These are phyloP conservation scores for Penicillium silybi DNA, from an alignment of 495 filamentous ascomycete species.

Conservation along the genomic window DNA sequence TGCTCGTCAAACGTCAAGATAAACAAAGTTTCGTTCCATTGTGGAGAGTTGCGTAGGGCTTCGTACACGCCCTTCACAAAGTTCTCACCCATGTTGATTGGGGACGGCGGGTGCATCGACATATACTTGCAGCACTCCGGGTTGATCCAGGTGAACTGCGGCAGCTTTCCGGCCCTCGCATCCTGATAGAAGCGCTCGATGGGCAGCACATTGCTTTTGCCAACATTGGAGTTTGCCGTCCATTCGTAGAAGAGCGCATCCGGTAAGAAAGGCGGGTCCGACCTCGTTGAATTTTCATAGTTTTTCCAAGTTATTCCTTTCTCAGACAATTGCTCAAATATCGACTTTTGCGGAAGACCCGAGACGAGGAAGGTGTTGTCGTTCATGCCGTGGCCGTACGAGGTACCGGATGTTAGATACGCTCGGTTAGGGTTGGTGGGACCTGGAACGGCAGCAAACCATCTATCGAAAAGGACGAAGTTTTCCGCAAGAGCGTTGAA, in stretches of 20 bases:
- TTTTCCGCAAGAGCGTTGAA: slow-evolving; percentile 43
- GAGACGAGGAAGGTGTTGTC: slow-evolving; percentile 37
- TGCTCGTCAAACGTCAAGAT: slow-evolving; percentile 50
- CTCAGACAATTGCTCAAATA: slow-evolving; percentile 47
- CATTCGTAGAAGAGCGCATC: slow-evolving; percentile 39
- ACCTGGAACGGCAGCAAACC: slow-evolving; percentile 44
- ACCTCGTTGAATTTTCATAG: slow-evolving; percentile 43
- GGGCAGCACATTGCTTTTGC: slow-evolving; percentile 28
- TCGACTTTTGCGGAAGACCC: slow-evolving; percentile 39
- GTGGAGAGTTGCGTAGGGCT: slow-evolving; percentile 41
- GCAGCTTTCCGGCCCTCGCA: slow-evolving; percentile 37
- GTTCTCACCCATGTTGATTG: slow-evolving; percentile 44
- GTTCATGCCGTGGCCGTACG: slow-evolving; percentile 42
- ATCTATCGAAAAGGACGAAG: slow-evolving; percentile 45
- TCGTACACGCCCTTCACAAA: slow-evolving; percentile 52
- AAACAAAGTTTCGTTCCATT: slow-evolving; percentile 50
- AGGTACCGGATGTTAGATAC: slow-evolving; percentile 46
- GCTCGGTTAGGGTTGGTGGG: slow-evolving; percentile 47
- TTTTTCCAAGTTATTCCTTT: slow-evolving; percentile 46
- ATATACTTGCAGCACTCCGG: slow-evolving; percentile 49
- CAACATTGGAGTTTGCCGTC: slow-evolving; percentile 27
- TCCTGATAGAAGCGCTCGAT: slow-evolving; percentile 38
- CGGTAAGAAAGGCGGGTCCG: slow-evolving; percentile 24
- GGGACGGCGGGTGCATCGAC: slow-evolving; percentile 47
- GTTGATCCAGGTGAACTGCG: slow-evolving; percentile 50